These are phyloP conservation scores for Omphalotus guepiniiformis DNA, from an alignment of 768 basidiomycete genomes.

Conservation along the genomic window DNA sequence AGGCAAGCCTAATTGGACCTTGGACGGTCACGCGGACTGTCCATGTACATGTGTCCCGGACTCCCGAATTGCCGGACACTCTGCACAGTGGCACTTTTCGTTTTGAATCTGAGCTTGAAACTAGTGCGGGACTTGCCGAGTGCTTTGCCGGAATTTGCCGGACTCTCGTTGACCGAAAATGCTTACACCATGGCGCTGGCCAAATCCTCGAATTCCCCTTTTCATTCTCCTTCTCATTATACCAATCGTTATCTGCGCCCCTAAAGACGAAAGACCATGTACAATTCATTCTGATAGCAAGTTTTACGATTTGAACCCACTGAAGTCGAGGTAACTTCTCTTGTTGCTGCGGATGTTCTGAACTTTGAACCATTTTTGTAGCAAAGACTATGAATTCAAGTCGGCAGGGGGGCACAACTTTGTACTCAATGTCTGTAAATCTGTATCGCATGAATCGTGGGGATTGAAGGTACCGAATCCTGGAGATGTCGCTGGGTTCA, in stretches of 20 bases:
- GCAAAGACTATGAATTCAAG: constrained; percentile 59
- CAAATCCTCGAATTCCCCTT: background rate
- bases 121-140: too few species aligned
- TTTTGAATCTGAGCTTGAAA: too few species aligned
- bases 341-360: constrained; percentile 2
- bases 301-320: constrained; percentile 63
- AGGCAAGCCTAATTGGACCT: too few species aligned
- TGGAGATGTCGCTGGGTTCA: constrained; percentile 57
- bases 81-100: too few species aligned
- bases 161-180: too few species aligned
- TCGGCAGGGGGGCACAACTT: constrained; percentile 44
- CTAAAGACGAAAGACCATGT: constrained; percentile 57
- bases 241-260: background rate
- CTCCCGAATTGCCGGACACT: too few species aligned
- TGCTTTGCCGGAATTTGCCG: too few species aligned
- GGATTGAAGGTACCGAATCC: constrained; percentile 47
- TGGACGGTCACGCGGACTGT: too few species aligned
- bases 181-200: too few species aligned
- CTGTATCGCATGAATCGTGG: constrained; percentile 55
- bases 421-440: constrained; percentile 62
- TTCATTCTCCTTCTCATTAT: background rate
- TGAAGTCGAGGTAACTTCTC: constrained; percentile 47
- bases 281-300: constrained; percentile 51
- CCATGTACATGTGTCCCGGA: too few species aligned
- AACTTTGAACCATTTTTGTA: constrained; percentile 25